Evolutionary conservation across 495 filamentous ascomycete genomes (phyloP), one percentile per base, ranked within the genome.

Genomic region (Penicillium arizonense): DNA sequence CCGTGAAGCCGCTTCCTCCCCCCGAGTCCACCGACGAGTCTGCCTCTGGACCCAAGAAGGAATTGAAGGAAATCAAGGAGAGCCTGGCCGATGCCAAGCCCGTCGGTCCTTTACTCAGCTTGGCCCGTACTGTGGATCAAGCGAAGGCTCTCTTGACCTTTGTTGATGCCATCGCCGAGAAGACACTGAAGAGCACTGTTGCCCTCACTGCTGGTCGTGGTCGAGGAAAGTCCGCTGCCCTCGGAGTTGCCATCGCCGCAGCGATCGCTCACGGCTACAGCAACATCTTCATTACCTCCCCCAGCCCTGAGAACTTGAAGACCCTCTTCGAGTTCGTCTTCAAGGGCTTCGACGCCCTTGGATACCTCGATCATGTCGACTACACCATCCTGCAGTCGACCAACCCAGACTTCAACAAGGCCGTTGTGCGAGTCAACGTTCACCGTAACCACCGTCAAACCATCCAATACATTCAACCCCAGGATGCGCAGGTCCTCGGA

Each of bases 211-310:
- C 95, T 13, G 95, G 88, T 21, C 86, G 95, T 82, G 95, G 95
- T 61, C 85, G 95, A 61, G 95, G 95, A 68, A 99, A 99, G 73
- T 97, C 94, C 16, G 95, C 95, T 30, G 92, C 93, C 33, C 78
- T 97, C 56, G 95, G 95, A 63, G 83, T 99, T 48, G 89, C 95
- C 13, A 88, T 99, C 52, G 91, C 95, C 35, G 91, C 95, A 8
- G 95, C 95, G 12, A 79, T 97, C 50, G 92, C 93, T 0, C 89
- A 97, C 62, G 95, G 95, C 16, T 99, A 99, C 65, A 96, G 90
- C 74, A 99, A 99, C 67, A 95, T 99, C 61, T 99, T 99, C 76
- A 96, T 99, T 64, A 99, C 95, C 3, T 99, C 95, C 20, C 95
- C 95, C 13, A 96, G 89, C 56, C 95, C 95, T 2, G 95, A 97